Conservation (phyloP, 2,329 filamentous ascomycete species). For the Aaosphaeria arxii region DNA sequence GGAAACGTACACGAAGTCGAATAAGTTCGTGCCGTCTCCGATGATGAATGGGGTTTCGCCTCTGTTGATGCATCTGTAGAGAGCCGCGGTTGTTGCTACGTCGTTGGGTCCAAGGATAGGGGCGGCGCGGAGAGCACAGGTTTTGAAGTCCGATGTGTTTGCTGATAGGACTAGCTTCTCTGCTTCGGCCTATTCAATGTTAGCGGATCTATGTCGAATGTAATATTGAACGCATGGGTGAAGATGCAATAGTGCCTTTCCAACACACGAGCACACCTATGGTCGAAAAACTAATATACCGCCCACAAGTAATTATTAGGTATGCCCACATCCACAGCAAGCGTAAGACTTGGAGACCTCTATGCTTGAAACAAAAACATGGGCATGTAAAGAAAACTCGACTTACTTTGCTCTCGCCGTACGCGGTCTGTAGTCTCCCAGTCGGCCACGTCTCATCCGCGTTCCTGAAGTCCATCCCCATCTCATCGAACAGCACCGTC, state of each 20-base stretch:
- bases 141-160: conserved; percentile 67
- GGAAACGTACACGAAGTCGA: conserved; percentile 68
- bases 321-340: too few relatives aligned
- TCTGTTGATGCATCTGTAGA: conserved; percentile 68
- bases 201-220: too few relatives aligned
- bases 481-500: conserved; percentile 80
- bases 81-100: conserved; percentile 67
- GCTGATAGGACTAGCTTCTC: conserved; percentile 77
- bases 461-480: conserved; percentile 70
- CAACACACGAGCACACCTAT: too few relatives aligned
- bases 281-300: too few relatives aligned
- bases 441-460: conserved; percentile 81
- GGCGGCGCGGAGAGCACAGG: conserved; percentile 78
- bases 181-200: conserved; percentile 62
- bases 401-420: conserved; percentile 81
- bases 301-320: too few relatives aligned
- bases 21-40: conserved; percentile 68
- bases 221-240: too few relatives aligned
- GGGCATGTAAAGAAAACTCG: background rate
- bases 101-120: conserved; percentile 93
- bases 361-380: background rate
- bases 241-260: too few relatives aligned
- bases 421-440: conserved; percentile 70
- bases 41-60: conserved; percentile 75
- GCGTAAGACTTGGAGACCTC: too few relatives aligned